phyloP scores from a whole-genome alignment of 1,139 yeast genomes.

The Spathaspora jeffriesii region DNA sequence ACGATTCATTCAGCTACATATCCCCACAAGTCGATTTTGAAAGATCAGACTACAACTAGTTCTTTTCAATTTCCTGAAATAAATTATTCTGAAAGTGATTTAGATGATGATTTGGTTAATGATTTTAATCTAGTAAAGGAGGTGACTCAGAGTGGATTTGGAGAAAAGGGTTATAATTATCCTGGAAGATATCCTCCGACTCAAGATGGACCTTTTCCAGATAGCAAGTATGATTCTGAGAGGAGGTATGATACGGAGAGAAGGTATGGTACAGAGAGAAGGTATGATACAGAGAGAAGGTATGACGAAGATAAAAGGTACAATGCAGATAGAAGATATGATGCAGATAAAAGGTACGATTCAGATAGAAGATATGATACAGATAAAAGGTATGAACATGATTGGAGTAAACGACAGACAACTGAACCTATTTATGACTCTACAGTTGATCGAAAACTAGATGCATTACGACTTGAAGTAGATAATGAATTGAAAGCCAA shows the following conservation, averaged over 20 bases:
- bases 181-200: slow-evolving; percentile 22
- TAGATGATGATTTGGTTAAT: slow-evolving; percentile 15
- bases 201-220: background rate
- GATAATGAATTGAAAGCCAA: slow-evolving; percentile 14
- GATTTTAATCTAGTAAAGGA: slow-evolving; percentile 11
- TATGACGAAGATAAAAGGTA: background rate
- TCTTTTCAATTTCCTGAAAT: slow-evolving; percentile 3
- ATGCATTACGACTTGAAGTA: slow-evolving; percentile 17
- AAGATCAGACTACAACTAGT: background rate
- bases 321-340: too few relatives aligned
- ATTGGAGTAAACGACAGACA: background rate
- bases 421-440: slow-evolving; percentile 3
- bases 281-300: too few relatives aligned
- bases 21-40: background rate
- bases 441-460: slow-evolving; percentile 11
- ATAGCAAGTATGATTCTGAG: background rate
- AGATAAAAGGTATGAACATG: background rate
- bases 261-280: background rate
- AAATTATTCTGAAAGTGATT: slow-evolving; percentile 28
- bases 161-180: slow-evolving; percentile 15
- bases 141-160: slow-evolving; percentile 8
- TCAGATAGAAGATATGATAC: background rate
- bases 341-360: background rate
- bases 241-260: background rate
- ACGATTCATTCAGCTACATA: slow-evolving; percentile 20